These are phyloP conservation scores for Cryomyces minteri DNA, from an alignment of 495 filamentous ascomycete genomes.

Conservation along the genomic window DNA sequence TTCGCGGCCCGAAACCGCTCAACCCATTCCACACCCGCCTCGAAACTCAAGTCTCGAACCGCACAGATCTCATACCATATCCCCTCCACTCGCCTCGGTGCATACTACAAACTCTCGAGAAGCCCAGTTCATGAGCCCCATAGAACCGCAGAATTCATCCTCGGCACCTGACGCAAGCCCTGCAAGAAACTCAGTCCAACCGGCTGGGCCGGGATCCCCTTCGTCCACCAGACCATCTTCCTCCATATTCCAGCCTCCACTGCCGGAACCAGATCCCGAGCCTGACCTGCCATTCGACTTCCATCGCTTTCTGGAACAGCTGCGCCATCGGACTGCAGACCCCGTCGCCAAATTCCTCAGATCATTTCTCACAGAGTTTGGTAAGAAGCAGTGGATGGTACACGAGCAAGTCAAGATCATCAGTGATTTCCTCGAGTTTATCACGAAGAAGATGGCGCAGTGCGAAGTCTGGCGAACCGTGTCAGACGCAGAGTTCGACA, in stretches of 20 bases:
- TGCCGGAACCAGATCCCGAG: constrained; percentile 78
- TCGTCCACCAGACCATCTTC: constrained; percentile 32
- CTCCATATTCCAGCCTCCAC: constrained; percentile 47
- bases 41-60: constrained; percentile 72
- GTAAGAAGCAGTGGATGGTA: constrained; percentile 98
- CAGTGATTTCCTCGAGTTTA: constrained; percentile 91
- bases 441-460: constrained; percentile 94
- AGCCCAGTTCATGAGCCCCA: too few species aligned
- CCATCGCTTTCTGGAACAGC: constrained; percentile 87
- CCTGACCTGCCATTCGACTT: constrained; percentile 90
- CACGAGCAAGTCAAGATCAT: constrained; percentile 99
- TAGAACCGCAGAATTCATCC: constrained; percentile 10
- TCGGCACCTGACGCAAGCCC: background rate
- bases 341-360: constrained; percentile 90
- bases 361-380: constrained; percentile 87
- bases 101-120: too few species aligned
- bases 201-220: background rate
- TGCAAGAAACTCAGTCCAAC: too few species aligned
- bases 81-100: too few species aligned
- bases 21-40: constrained; percentile 53
- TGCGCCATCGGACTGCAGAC: constrained; percentile 88
- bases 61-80: constrained; percentile 15
- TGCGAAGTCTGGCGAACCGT: constrained; percentile 96
- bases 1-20: constrained; percentile 53
- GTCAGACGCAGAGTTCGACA: constrained; percentile 93